Evolutionary conservation across 1,284 basidiomycete species (phyloP).

Genomic region (Cutaneotrichosporon cutaneum): DNA sequence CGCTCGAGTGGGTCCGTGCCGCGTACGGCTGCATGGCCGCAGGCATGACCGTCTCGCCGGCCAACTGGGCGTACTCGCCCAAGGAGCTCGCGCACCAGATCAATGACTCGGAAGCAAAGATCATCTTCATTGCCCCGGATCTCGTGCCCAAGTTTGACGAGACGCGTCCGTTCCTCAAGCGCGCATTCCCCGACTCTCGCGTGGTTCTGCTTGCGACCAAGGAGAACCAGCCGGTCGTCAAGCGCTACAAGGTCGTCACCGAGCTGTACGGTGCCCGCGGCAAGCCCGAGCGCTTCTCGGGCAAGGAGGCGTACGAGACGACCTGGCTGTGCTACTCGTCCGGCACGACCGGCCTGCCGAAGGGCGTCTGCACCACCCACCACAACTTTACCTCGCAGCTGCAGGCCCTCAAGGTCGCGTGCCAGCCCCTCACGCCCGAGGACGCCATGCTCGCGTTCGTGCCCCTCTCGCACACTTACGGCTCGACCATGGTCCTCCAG

Average conservation of each 20-base stretch:
- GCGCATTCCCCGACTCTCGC: conserved; percentile 17
- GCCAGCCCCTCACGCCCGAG: conserved; percentile 16
- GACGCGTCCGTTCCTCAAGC: conserved; percentile 25
- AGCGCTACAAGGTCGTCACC: conserved; percentile 18
- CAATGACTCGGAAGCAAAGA: conserved; percentile 59
- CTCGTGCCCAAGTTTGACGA: conserved; percentile 52
- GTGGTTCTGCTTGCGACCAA: conserved; percentile 14
- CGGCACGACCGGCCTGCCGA: conserved; percentile 59
- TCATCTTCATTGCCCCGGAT: conserved; percentile 61
- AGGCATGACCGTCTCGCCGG: conserved; percentile 41
- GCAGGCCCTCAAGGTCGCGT: conserved; percentile 15
- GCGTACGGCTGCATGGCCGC: conserved; percentile 58
- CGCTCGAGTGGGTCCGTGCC: conserved; percentile 63
- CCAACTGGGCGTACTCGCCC: conserved; percentile 44
- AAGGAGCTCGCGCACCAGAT: conserved; percentile 50
- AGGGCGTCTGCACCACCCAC: conserved; percentile 61
- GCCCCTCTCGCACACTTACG: conserved; percentile 26
- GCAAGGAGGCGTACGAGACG: conserved; percentile 22
- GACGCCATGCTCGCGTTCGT: conserved; percentile 23
- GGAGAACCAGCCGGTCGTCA: conserved; percentile 12
- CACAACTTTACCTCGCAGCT: conserved; percentile 59
- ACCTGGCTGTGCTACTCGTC: conserved; percentile 63
- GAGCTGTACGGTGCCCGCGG: conserved; percentile 19
- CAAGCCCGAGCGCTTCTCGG: conserved; percentile 15
- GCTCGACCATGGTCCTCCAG: conserved; percentile 55